Evolutionary conservation across 129 eudicot species (phyloP), one percentile per base, ranked within the genome.

Genomic region (Oenanthe sinensis): DNA sequence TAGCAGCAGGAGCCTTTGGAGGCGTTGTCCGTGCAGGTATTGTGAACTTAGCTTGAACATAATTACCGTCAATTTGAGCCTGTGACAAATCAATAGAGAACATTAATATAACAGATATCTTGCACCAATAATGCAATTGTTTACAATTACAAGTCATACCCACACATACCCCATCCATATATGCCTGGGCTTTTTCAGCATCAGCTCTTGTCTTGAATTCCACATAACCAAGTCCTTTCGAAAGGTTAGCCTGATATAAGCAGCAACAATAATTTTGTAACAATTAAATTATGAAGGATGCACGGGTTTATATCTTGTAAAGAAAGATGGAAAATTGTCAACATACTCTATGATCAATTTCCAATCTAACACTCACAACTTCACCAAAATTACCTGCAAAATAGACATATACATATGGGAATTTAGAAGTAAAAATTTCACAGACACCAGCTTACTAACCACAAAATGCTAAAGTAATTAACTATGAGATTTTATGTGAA

Each of bases 51-150:
- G 96, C 96, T 71, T 85, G 90, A 69, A 94, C 92, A 75, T 89
- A 84, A 81, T 85, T 94, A 8, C 98, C 97, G 82, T 94, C 98
- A 78, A 95, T 90, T 76, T 95, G 98, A 42, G 96, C 80, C 98
- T 93, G 89, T 71, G 86, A 30, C 22, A 71, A 52, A 55, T 36
- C 74, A 17, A 60, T 8, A n/a, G 77, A 75, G 13, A 76, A 69
- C 55, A 63, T 85, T 60, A 82, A 39, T 16, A 81, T 40, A 74
- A 16, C 19, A 62, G 4, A 24, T 71, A 22, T 74, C 10, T 12
- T 33, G 60, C 33, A 46, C 10, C 22, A 74, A 44, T 9, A 28
- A 43, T 12, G 42, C 40, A 36, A 49, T 4, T 13, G 43, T 46
- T 33, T 3, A 69, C 40, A 19, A 17, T 75, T 73, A 13, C 36